Conservation (phyloP, 805 yeast genomes). For the Blastobotrys robertii region DNA sequence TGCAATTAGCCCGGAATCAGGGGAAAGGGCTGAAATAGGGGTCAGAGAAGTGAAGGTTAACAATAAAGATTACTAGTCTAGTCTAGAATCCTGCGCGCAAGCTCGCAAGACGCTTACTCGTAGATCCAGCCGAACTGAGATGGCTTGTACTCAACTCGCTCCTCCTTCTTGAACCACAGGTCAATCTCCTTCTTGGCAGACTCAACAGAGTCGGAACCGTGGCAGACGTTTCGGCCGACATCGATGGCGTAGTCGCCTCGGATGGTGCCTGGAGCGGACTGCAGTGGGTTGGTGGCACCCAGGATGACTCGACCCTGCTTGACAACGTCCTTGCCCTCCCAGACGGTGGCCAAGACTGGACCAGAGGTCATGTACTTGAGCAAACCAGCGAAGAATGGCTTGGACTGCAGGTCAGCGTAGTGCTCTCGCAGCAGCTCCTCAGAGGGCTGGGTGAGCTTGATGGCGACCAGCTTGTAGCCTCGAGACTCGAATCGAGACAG, state of each 20-base stretch:
- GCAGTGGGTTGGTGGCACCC: conserved; percentile 98
- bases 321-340: conserved; percentile 99
- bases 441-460: conserved; percentile 82
- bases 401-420: conserved; percentile 88
- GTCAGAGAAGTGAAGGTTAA: too few species aligned
- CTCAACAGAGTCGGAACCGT: conserved; percentile 99
- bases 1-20: too few species aligned
- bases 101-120: conserved; percentile 56
- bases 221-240: conserved; percentile 98
- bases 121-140: conserved; percentile 83
- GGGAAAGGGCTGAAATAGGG: too few species aligned
- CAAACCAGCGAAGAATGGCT: conserved; percentile 98
- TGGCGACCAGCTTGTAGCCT: conserved; percentile 95
- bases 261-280: conserved; percentile 98
- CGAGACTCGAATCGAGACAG: conserved; percentile 90
- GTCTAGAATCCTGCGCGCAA: background rate
- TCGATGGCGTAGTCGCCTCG: conserved; percentile 98
- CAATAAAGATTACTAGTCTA: too few species aligned
- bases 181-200: conserved; percentile 91
- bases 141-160: conserved; percentile 85
- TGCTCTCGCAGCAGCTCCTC: conserved; percentile 84
- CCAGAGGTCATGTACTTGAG: conserved; percentile 96
- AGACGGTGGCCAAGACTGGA: conserved; percentile 96
- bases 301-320: conserved; percentile 95
- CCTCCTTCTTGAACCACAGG: conserved; percentile 98